Conservation (phyloP, 352 stramenopile species). For the Pythium plurisporium region DNA sequence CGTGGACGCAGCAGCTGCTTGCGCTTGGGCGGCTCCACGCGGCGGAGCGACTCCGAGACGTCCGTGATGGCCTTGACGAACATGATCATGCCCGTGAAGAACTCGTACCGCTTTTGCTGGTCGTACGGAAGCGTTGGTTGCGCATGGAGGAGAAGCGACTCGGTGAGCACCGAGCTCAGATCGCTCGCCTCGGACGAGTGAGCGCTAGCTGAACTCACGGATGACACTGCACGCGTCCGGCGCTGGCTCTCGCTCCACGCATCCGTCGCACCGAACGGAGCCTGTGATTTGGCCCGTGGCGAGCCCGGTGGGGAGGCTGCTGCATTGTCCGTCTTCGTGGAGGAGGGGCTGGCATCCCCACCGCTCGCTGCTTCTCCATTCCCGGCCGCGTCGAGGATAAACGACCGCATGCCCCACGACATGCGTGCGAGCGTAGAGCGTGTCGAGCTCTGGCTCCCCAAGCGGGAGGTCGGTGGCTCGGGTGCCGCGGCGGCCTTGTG, state of each 20-base stretch:
- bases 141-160: conserved; percentile 26
- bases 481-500: conserved; percentile 42
- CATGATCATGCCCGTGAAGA: conserved; percentile 75
- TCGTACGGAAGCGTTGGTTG: conserved; percentile 21
- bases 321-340: conserved; percentile 1
- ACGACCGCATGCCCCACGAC: conserved; percentile 71
- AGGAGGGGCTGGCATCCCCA: not conserved
- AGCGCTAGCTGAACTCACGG: conserved; percentile 20
- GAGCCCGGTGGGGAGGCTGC: not conserved
- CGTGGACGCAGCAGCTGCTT: conserved; percentile 48
- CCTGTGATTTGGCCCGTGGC: conserved; percentile 3
- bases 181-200: conserved; percentile 21
- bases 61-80: conserved; percentile 84
- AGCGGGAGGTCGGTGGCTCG: conserved; percentile 35
- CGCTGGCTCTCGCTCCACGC: conserved; percentile 22
- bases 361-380: not conserved
- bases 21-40: conserved; percentile 58
- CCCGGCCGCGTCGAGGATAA: conserved; percentile 55
- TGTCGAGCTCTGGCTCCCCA: not conserved
- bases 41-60: conserved; percentile 64
- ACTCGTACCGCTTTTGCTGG: conserved; percentile 64
- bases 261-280: conserved; percentile 16
- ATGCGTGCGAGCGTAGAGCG: conserved; percentile 55
- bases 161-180: conserved; percentile 5
- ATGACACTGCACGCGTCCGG: conserved; percentile 13